phyloP scores from a whole-genome alignment of 352 stramenopile species.

The Phytophthora hibernalis region DNA sequence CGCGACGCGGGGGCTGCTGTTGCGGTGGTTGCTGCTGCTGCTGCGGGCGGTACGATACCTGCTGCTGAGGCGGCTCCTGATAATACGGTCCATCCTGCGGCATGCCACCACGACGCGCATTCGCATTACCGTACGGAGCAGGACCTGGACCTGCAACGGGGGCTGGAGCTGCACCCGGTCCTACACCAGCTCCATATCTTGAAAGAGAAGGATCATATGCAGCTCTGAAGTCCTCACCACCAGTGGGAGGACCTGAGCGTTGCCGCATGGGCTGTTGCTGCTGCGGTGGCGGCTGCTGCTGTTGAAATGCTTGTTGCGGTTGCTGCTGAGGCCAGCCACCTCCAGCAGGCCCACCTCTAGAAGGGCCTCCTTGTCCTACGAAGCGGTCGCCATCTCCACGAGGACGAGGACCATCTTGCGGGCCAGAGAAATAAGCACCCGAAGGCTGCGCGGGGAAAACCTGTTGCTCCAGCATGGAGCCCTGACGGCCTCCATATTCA shows the following conservation, averaged over 20 bases:
- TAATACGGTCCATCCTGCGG: slow-evolving; percentile 36
- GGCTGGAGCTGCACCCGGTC: slow-evolving; percentile 16
- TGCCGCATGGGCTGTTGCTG: slow-evolving; percentile 33
- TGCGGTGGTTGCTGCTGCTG: slow-evolving; percentile 19
- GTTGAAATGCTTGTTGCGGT: slow-evolving; percentile 34
- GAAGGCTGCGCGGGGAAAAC: slow-evolving; percentile 30
- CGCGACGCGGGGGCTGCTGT: slow-evolving; percentile 28
- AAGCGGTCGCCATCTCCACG: slow-evolving; percentile 36
- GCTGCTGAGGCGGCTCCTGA: slow-evolving; percentile 37
- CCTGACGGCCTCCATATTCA: slow-evolving; percentile 37
- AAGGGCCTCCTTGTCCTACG: slow-evolving; percentile 50
- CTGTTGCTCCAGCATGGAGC: slow-evolving; percentile 37
- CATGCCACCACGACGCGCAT: slow-evolving; percentile 29
- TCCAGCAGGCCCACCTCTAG: slow-evolving; percentile 34
- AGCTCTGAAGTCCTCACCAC: slow-evolving; percentile 31
- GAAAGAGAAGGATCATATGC: slow-evolving; percentile 42
- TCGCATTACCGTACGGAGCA: slow-evolving; percentile 21
- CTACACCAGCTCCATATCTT: slow-evolving; percentile 42
- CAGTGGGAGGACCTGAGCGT: slow-evolving; percentile 29
- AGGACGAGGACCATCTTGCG: slow-evolving; percentile 31
- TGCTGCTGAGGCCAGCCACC: slow-evolving; percentile 32
- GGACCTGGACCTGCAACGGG: slow-evolving; percentile 12
- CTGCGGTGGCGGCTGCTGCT: slow-evolving; percentile 33
- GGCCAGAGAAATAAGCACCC: slow-evolving; percentile 35
- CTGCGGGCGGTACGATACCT: slow-evolving; percentile 28